Percentiles rank a stretch among this genome's conserved stretches.
Evolutionary conservation across 2,329 filamentous ascomycete genomes (phyloP).

Genomic region (Arthrobotrys sphaeroides): DNA sequence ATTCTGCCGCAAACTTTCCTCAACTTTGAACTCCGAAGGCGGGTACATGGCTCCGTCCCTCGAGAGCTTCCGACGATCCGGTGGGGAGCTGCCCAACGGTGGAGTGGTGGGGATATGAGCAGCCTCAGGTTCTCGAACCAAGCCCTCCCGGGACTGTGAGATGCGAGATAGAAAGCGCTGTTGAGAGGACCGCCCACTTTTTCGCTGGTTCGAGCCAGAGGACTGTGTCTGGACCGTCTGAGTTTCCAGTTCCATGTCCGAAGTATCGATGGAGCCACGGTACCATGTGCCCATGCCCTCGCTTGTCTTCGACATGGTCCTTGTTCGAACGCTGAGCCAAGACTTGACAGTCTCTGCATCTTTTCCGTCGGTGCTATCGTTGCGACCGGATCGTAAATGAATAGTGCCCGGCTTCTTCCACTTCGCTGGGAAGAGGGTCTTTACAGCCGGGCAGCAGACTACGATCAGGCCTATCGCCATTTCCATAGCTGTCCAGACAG

Average conservation of each 20-base stretch:
- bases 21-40: constrained; percentile 51
- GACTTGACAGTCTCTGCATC: constrained; percentile 36
- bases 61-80: constrained; percentile 24
- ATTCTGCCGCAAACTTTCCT: constrained; percentile 44
- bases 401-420: constrained; percentile 4
- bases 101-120: neutral
- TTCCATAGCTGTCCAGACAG: constrained; percentile 48
- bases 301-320: constrained; percentile 32
- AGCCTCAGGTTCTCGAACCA: constrained; percentile 20
- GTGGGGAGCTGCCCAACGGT: neutral
- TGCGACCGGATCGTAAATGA: constrained; percentile 10
- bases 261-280: constrained; percentile 24
- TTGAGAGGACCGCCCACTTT: constrained; percentile 34
- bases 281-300: constrained; percentile 34
- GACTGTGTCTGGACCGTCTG: neutral
- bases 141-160: constrained; percentile 31
- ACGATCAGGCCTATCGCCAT: constrained; percentile 33
- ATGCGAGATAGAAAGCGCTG: constrained; percentile 28
- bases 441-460: constrained; percentile 36
- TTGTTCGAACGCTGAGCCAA: constrained; percentile 35
- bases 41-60: constrained; percentile 37
- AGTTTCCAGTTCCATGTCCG: constrained; percentile 28
- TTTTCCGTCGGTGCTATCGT: constrained; percentile 25
- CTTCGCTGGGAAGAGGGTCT: constrained; percentile 9
- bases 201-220: constrained; percentile 23